phyloP scores from a whole-genome alignment of 2,329 filamentous ascomycete genomes.

The Gnomoniopsis sp. region DNA sequence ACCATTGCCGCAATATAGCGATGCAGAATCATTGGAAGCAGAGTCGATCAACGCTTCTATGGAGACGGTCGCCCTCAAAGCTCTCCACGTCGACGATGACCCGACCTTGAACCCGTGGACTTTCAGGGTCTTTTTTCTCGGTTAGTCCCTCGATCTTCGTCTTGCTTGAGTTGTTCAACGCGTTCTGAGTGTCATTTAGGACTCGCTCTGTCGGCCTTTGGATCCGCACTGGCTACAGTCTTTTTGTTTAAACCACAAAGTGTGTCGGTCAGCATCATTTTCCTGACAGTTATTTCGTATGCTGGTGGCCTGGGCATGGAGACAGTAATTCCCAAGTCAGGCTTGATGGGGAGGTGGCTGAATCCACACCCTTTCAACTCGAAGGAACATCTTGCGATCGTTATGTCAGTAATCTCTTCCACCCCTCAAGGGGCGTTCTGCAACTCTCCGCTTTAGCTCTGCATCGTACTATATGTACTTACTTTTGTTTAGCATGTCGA shows the following conservation, averaged over 20 bases:
- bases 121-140: slow-evolving; percentile 19
- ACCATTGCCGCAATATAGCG: not conserved
- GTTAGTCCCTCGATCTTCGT: not conserved
- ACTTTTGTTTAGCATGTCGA: slow-evolving; percentile 20
- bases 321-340: slow-evolving; percentile 31
- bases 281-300: slow-evolving; percentile 41
- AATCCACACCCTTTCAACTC: slow-evolving; percentile 25
- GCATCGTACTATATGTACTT: not conserved
- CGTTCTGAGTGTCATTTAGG: slow-evolving; percentile 20
- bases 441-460: not conserved
- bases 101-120: slow-evolving; percentile 22
- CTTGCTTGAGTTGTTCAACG: not conserved
- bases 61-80: slow-evolving; percentile 15
- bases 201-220: slow-evolving; percentile 32
- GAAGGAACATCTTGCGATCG: slow-evolving; percentile 22
- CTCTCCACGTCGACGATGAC: slow-evolving; percentile 21
- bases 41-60: slow-evolving; percentile 8
- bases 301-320: slow-evolving; percentile 38
- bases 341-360: slow-evolving; percentile 28
- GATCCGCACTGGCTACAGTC: slow-evolving; percentile 39
- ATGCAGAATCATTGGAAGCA: not conserved
- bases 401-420: not conserved
- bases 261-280: slow-evolving; percentile 40
- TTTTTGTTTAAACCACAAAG: slow-evolving; percentile 46
- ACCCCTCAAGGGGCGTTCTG: not conserved